Base-by-base conservation (phyloP, 441 rosid genomes). In the Mallotus japonicus region DNA sequence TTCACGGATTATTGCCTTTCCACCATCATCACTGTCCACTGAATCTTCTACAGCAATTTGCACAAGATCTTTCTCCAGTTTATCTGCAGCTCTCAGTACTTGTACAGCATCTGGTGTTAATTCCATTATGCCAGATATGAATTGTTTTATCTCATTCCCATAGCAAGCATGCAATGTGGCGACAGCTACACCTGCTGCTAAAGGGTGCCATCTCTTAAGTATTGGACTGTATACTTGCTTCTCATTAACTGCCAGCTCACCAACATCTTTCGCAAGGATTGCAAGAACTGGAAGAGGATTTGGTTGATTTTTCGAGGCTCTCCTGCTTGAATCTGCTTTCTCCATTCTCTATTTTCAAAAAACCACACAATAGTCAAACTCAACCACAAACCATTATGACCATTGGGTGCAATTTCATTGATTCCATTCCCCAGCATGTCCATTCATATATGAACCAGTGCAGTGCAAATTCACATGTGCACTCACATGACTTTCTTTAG, bases 11-110 rank as follows among this genome's bases (percentile, higher is more conserved):
- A 95, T 91, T 69, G 93, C 97, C 85, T 95, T 95, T 71, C 99
- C 99, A 69, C 98, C 99, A 81, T 95, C 99, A 75, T 95, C 99
- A 75, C 97, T 87, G 78, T 95, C 96, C 65, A 95, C 99, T 5
- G 98, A 88, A 84, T 95, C 99, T 85, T 92, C 99, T 32, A 95
- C 99, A 28, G 99, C 99, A 72, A 95, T 92, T 82, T 91, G 99
- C 62, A 95, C 99, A 54, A 95, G 97, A 91, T 92, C 98, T 79
- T 92, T 86, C 85, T 95, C 99, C 77, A 92, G 86, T 75, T 95
- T 95, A 88, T 95, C 97, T n/a, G 98, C 97, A 64, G 91, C 98
- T 79, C 99, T 87, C 74, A 95, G 76, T 58, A 91, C 89, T 82
- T 92, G 97, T 14, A 95, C 98, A 6, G 91, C 90, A 72, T 95